Evolutionary conservation across 2,329 filamentous ascomycete species (phyloP), one percentile per base, ranked within the genome.

Genomic region (Aspergillus alliaceus): DNA sequence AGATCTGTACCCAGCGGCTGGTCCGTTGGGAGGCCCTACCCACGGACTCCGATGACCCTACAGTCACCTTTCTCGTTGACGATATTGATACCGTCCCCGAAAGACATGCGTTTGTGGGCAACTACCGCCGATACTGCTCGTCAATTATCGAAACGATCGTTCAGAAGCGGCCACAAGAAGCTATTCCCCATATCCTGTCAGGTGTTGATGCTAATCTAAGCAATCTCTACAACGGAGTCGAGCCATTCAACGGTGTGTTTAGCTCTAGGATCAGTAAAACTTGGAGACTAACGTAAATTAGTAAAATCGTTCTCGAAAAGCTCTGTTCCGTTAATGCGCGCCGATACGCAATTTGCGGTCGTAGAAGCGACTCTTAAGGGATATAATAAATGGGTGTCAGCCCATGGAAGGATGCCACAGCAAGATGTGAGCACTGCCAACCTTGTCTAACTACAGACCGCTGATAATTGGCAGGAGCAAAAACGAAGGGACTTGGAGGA

Each of bases 61-160:
- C 90, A 0, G 84, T 92, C 57, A 79, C 91, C 11, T 95, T 96
- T 64, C 81, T 99, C 1, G 82, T 92, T 67, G 93, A 98, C 69
- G 95, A 99, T 70, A 96, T 96, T 55, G 95, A 99, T 69, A 98
- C 93, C 0, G 81, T 93, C 20, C 95, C 95, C 0, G 95, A 99
- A 72, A 85, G 92, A 24, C 95, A 99, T 75, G 91, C 92, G 1
- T 99, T 99, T 72, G 82, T 98, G 11, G 92, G 93, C 4, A 98
- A 99, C 69, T 99, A 99, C 73, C 84, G 95, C 37, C 85, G 95
- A 58, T 98, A 96, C 69, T 95, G 92, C 72, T 87, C 88, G 3
- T 88, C 90, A 58, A 85, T 97, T 25, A 91, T 99, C 54, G 93
- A 98, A 74, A 84, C 84, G 15, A 91, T 98, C 61, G 91, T 96